Percentiles rank a stretch among this genome's conserved stretches.
phyloP scores from a whole-genome alignment of 2,329 filamentous ascomycete species.

The Nemania abortiva region DNA sequence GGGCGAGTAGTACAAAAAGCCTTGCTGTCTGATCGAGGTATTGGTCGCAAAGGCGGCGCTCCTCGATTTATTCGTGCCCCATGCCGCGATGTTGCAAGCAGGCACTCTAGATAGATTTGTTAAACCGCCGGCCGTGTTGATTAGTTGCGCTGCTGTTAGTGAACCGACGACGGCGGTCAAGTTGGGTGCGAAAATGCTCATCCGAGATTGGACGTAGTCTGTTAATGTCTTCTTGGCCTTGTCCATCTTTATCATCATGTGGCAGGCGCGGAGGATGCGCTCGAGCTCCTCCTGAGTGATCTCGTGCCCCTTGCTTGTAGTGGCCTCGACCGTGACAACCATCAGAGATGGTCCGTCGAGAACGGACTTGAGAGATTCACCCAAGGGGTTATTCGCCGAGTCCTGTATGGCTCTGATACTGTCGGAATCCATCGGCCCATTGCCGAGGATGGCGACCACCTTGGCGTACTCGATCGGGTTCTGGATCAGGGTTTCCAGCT shows the following conservation, averaged over 20 bases:
- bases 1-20: constrained; percentile 91
- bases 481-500: constrained; percentile 88
- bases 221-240: constrained; percentile 87
- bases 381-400: constrained; percentile 82
- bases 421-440: constrained; percentile 84
- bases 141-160: constrained; percentile 92
- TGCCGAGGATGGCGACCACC: constrained; percentile 91
- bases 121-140: constrained; percentile 92
- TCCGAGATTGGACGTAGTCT: constrained; percentile 95
- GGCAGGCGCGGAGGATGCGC: constrained; percentile 80
- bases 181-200: constrained; percentile 96
- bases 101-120: constrained; percentile 91
- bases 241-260: constrained; percentile 89
- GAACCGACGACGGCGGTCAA: constrained; percentile 91
- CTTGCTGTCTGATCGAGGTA: constrained; percentile 88
- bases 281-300: constrained; percentile 81
- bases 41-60: constrained; percentile 88
- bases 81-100: constrained; percentile 89
- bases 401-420: constrained; percentile 84
- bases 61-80: constrained; percentile 86
- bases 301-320: constrained; percentile 84
- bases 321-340: constrained; percentile 95
- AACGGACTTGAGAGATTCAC: constrained; percentile 80
- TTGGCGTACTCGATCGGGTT: constrained; percentile 96
- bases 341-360: constrained; percentile 91